Evolutionary conservation across 805 yeast genomes (phyloP).

Genomic region (Nakazawaea anatomiae): DNA sequence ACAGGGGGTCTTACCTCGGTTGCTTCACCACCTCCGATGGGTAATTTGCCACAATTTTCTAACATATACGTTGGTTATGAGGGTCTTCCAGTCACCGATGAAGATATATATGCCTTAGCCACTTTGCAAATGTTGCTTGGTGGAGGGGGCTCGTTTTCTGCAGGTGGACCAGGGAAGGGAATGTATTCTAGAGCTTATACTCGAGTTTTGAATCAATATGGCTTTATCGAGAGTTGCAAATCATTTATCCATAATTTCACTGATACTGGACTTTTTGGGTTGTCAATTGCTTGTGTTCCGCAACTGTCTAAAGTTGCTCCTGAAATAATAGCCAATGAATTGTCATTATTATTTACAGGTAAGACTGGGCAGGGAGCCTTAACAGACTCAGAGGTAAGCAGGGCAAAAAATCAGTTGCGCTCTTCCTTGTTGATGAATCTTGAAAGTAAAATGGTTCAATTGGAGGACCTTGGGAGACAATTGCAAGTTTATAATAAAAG

Average conservation of each 20-base stretch:
- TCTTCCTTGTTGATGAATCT: constrained; percentile 87
- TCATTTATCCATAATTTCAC: constrained; percentile 87
- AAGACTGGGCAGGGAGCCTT: constrained; percentile 52
- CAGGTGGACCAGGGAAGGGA: constrained; percentile 99
- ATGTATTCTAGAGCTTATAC: constrained; percentile 95
- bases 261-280: constrained; percentile 88
- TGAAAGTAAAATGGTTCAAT: constrained; percentile 87
- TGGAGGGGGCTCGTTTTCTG: constrained; percentile 96
- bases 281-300: constrained; percentile 78
- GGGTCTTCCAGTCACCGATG: constrained; percentile 75
- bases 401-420: constrained; percentile 91
- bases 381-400: constrained; percentile 62
- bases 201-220: constrained; percentile 84
- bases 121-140: constrained; percentile 86
- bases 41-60: constrained; percentile 70
- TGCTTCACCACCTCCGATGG: constrained; percentile 50
- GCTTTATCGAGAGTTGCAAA: constrained; percentile 83
- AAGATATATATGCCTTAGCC: constrained; percentile 87
- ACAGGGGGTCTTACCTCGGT: constrained; percentile 55
- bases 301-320: constrained; percentile 81
- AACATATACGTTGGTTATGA: constrained; percentile 87
- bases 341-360: constrained; percentile 38
- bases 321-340: constrained; percentile 67
- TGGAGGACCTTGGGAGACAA: constrained; percentile 95
- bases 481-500: constrained; percentile 77